Evolutionary conservation across 2,329 filamentous ascomycete genomes (phyloP).

Genomic region (Elsinoe necatrix): DNA sequence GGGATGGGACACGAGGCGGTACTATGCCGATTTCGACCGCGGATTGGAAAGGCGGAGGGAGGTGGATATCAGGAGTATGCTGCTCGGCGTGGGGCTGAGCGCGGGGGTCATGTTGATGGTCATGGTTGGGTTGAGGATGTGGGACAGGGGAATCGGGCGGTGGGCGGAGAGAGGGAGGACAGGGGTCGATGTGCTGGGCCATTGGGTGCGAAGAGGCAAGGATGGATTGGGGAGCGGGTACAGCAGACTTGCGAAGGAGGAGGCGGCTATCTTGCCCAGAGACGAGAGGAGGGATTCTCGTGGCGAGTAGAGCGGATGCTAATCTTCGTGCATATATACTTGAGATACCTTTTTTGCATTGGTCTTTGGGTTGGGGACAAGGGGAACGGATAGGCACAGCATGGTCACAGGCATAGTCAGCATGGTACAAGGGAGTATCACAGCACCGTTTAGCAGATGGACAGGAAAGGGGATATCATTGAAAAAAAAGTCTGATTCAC

Average conservation of each 20-base stretch:
- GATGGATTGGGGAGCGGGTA: neutral
- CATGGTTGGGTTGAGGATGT: neutral
- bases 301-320: neutral
- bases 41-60: neutral
- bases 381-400: neutral
- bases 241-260: neutral
- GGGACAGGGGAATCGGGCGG: neutral
- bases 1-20: conserved; percentile 29
- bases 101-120: neutral
- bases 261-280: neutral
- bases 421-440: neutral
- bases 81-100: conserved; percentile 8
- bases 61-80: conserved; percentile 5
- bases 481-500: neutral
- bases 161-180: neutral
- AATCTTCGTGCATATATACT: conserved; percentile 9
- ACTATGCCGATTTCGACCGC: conserved; percentile 22
- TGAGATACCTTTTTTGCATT: conserved; percentile 12
- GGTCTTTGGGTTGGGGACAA: neutral
- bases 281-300: conserved; percentile 3
- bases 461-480: neutral
- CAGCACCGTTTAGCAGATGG: neutral
- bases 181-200: neutral
- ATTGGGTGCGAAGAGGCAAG: neutral
- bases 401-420: neutral